Evolutionary conservation across 106 monocot species (phyloP).

Genomic region (Posidonia australis): DNA sequence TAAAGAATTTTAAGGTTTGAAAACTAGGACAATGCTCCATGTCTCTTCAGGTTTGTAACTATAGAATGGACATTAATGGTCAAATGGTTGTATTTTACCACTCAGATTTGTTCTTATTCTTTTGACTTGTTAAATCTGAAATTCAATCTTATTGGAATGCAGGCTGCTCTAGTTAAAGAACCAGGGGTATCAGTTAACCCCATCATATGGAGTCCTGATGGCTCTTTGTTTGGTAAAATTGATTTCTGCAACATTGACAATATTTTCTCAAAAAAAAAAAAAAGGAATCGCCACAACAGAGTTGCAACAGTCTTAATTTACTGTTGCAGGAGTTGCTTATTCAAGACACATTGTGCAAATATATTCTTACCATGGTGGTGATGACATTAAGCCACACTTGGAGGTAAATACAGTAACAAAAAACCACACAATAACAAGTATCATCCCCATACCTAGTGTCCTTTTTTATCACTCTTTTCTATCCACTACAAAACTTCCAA

Average conservation of each 20-base stretch:
- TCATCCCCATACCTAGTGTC: too few species aligned
- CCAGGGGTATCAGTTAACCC: slow-evolving; percentile 63
- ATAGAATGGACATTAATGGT: too few species aligned
- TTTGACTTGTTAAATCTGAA: not conserved
- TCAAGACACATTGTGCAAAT: slow-evolving; percentile 69
- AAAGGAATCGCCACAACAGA: not conserved
- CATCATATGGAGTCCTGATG: slow-evolving; percentile 82
- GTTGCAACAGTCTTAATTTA: not conserved
- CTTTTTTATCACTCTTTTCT: too few species aligned
- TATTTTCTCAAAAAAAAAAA: too few species aligned
- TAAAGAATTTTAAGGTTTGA: slow-evolving; percentile 72
- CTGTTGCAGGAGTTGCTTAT: slow-evolving; percentile 63
- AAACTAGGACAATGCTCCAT: slow-evolving; percentile 51
- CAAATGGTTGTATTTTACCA: too few species aligned
- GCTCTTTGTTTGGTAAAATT: slow-evolving; percentile 75
- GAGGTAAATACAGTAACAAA: slow-evolving; percentile 34
- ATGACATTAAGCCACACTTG: slow-evolving; percentile 67
- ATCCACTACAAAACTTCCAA: too few species aligned
- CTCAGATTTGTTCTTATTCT: not conserved
- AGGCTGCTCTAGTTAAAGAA: slow-evolving; percentile 72
- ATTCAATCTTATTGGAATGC: not conserved
- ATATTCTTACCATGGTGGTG: slow-evolving; percentile 74
- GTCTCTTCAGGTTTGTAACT: slow-evolving; percentile 47
- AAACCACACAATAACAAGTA: not conserved
- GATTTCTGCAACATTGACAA: too few species aligned